Percentiles rank a stretch among this genome's conserved stretches.
Evolutionary conservation across 306 rosid genomes (phyloP).

Genomic region (Trifolium dubium): DNA sequence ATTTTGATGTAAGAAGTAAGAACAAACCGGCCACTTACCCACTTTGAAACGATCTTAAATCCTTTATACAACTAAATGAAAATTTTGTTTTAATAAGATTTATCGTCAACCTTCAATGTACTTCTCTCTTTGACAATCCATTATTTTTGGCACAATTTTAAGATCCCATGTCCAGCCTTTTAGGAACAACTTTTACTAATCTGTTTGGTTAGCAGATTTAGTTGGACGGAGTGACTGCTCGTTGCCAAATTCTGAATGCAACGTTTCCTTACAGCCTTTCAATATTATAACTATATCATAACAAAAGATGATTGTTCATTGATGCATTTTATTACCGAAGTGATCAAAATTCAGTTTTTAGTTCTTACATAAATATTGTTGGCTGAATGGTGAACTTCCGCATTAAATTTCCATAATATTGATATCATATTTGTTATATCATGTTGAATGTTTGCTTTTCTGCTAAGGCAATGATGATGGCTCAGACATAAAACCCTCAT

Average conservation of each 20-base stretch:
- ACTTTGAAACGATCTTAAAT: too few species aligned
- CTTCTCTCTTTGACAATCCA: not conserved
- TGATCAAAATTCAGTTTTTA: conserved; percentile 6
- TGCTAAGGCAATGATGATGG: conserved; percentile 49
- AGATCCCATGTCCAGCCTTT: not conserved
- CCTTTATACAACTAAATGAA: too few species aligned
- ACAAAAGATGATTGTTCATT: not conserved
- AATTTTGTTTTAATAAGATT: not conserved
- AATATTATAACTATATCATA: not conserved
- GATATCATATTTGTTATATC: conserved; percentile 12
- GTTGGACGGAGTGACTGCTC: conserved; percentile 15
- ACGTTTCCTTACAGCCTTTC: not conserved
- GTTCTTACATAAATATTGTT: not conserved
- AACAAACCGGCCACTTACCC: too few species aligned
- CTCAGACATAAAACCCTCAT: conserved; percentile 50
- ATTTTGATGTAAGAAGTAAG: too few species aligned
- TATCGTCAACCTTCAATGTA: not conserved
- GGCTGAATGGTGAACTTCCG: conserved; percentile 3
- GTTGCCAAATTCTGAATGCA: conserved; percentile 7
- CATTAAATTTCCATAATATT: not conserved
- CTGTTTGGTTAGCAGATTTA: not conserved
- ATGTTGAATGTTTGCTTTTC: conserved; percentile 37
- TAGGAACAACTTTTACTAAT: not conserved
- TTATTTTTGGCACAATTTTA: not conserved
- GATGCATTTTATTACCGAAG: conserved; percentile 29